phyloP scores from a whole-genome alignment of 805 yeast species.

The Lipomyces chichibuensis region DNA sequence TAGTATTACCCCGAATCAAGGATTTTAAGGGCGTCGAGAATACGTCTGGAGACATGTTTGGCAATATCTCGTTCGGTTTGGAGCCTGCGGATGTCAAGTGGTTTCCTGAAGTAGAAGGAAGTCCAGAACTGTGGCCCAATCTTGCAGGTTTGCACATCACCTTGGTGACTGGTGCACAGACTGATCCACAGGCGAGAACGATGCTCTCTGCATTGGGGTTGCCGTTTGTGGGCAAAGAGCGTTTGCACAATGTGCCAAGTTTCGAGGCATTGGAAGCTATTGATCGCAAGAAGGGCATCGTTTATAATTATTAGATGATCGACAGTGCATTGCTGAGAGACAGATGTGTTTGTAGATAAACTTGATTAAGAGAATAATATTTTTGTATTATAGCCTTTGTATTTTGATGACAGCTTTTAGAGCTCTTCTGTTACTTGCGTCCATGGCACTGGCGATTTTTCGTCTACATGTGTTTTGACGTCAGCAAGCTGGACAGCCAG shows the following conservation, averaged over 20 bases:
- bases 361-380: neutral
- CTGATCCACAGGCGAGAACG: conserved; percentile 86
- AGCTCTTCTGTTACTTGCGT: neutral
- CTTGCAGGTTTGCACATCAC: conserved; percentile 85
- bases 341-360: neutral
- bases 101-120: conserved; percentile 93
- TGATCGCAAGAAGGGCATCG: conserved; percentile 6
- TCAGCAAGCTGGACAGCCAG: neutral
- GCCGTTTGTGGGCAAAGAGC: conserved; percentile 30
- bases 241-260: conserved; percentile 29
- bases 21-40: conserved; percentile 78
- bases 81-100: conserved; percentile 71
- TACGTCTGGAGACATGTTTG: conserved; percentile 79
- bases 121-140: conserved; percentile 85
- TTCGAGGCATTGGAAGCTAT: neutral
- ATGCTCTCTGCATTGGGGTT: conserved; percentile 75
- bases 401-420: neutral
- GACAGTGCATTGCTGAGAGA: neutral
- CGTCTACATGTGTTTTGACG: too few relatives aligned
- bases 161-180: conserved; percentile 84
- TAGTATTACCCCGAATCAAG: conserved; percentile 91
- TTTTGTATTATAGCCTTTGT: neutral
- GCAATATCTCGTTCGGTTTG: conserved; percentile 84
- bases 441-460: neutral
- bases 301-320: conserved; percentile 1